These are phyloP conservation scores for Corylus avellana DNA, from an alignment of 306 rosid species.

Conservation along the genomic window DNA sequence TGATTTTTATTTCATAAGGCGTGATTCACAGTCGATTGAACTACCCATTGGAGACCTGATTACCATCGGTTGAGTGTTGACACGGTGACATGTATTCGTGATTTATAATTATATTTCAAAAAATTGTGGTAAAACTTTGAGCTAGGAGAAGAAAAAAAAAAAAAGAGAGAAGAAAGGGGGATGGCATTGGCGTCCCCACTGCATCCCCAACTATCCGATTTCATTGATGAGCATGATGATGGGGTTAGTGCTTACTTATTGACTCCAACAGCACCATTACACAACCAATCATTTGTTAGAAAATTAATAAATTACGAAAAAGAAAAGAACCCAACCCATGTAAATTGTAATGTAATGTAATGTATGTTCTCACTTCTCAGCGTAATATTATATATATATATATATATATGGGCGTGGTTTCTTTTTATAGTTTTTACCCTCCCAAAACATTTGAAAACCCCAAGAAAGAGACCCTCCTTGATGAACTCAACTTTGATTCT, in stretches of 20 bases:
- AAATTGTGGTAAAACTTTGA: slow-evolving; percentile 9
- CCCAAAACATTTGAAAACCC: slow-evolving; percentile 42
- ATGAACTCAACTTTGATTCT: slow-evolving; percentile 42
- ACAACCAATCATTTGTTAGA: slow-evolving; percentile 36
- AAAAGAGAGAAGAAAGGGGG: neutral
- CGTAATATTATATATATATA: neutral
- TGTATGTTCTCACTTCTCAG: slow-evolving; percentile 20
- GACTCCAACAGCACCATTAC: slow-evolving; percentile 43
- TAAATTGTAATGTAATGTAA: neutral
- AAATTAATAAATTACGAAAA: slow-evolving; percentile 11
- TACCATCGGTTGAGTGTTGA: neutral
- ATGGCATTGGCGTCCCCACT: slow-evolving; percentile 10
- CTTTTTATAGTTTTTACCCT: slow-evolving; percentile 35
- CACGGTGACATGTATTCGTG: neutral
- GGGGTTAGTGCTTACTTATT: slow-evolving; percentile 31
- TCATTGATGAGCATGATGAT: slow-evolving; percentile 45
- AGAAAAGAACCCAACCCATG: slow-evolving; percentile 15
- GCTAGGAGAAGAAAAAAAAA: too few species aligned
- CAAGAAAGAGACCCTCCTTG: slow-evolving; percentile 41
- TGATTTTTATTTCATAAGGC: too few species aligned
- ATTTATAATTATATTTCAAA: neutral
- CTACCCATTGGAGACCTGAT: neutral
- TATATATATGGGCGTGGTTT: slow-evolving; percentile 3
- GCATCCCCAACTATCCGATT: slow-evolving; percentile 30
- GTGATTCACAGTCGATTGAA: too few species aligned